These are phyloP conservation scores for Xylariaceae sp. DNA, from an alignment of 2,329 filamentous ascomycete genomes.

Conservation along the genomic window DNA sequence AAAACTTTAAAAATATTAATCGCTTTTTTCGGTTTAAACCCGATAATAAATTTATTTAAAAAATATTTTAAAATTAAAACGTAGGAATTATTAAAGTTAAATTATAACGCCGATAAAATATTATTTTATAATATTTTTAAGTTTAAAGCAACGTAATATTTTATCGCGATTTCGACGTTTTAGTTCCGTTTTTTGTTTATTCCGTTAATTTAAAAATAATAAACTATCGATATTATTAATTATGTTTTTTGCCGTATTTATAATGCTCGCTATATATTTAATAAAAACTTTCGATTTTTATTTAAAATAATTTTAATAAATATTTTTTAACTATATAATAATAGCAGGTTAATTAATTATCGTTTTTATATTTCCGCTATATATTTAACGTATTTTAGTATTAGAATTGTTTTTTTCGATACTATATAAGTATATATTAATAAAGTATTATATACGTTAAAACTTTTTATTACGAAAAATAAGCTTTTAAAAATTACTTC, in stretches of 20 bases:
- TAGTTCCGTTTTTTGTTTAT: no score
- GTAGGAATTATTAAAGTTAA: no score
- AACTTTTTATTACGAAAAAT: neutral
- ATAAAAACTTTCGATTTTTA: neutral
- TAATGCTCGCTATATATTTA: neutral
- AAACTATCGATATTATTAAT: neutral
- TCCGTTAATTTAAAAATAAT: neutral
- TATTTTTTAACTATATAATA: neutral
- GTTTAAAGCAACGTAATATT: no score
- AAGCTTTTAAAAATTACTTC: neutral
- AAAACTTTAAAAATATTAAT: no score
- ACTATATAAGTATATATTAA: neutral
- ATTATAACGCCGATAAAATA: no score
- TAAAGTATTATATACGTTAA: neutral
- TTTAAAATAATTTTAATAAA: neutral
- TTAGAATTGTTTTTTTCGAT: no score
- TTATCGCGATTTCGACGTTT: no score
- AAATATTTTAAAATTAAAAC: no score
- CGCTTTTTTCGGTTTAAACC: no score
- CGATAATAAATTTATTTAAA: no score
- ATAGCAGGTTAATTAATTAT: neutral
- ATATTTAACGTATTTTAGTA: neutral
- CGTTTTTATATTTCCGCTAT: neutral
- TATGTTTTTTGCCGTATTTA: neutral
- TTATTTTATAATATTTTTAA: no score